Evolutionary conservation across 2,329 filamentous ascomycete species (phyloP).

Genomic region (Ceratocystis albifundus): DNA sequence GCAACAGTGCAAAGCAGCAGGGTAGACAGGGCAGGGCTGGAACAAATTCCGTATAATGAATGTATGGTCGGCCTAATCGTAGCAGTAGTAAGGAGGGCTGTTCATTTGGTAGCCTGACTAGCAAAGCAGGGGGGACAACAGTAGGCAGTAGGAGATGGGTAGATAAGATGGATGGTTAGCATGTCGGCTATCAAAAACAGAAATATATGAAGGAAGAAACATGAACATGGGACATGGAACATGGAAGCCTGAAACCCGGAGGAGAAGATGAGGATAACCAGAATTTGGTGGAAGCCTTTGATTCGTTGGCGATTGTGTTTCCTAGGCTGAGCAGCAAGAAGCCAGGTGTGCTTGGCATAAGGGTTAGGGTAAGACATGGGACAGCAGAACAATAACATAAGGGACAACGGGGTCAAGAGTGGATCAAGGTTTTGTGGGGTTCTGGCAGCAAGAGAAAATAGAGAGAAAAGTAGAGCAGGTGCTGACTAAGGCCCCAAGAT

Average conservation of each 20-base stretch:
- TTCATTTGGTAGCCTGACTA: no score
- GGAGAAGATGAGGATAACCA: not conserved
- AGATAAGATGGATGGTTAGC: no score
- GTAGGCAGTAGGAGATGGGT: no score
- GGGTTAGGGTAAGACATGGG: not conserved
- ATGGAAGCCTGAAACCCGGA: not conserved
- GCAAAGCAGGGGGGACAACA: no score
- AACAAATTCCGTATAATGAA: no score
- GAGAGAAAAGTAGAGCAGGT: not conserved
- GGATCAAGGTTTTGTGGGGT: not conserved
- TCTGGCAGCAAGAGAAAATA: not conserved
- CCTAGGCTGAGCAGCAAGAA: not conserved
- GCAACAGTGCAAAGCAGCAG: no score
- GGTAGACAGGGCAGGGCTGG: no score
- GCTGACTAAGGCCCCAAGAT: not conserved
- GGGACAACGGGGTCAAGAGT: not conserved
- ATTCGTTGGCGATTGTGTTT: not conserved
- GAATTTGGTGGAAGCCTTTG: no score
- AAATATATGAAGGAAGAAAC: not conserved
- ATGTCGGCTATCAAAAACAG: no score
- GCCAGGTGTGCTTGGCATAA: not conserved
- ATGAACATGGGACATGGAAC: not conserved
- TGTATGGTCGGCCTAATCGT: no score
- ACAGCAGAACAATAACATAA: not conserved
- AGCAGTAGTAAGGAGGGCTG: no score